Conservation (phyloP, 208 protist genomes). For the Leishmania tropica region DNA sequence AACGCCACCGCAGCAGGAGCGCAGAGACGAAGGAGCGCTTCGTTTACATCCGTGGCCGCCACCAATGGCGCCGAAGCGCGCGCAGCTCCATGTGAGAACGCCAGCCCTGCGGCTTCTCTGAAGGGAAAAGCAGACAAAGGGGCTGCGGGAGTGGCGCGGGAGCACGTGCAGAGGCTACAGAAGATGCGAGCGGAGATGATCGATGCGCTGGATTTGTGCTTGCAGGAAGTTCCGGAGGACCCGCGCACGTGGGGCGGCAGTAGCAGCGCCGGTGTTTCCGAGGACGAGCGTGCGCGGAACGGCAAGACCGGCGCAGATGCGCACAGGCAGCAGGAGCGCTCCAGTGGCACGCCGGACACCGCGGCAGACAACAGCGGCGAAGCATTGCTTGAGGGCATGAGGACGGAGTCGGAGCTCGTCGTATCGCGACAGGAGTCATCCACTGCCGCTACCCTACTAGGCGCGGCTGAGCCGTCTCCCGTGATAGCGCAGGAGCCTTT, state of each 20-base stretch:
- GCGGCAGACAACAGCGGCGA: conserved; percentile 8
- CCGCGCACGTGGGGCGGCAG: conserved; percentile 9
- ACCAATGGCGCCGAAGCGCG: not conserved
- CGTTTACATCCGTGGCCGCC: not conserved
- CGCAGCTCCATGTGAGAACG: not conserved
- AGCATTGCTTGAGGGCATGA: conserved; percentile 1
- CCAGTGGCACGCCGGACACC: not conserved
- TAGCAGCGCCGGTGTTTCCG: not conserved
- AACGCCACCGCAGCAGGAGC: not conserved
- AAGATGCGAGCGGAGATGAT: conserved; percentile 72
- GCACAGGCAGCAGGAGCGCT: not conserved
- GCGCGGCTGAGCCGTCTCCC: conserved; percentile 4
- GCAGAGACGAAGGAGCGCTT: not conserved
- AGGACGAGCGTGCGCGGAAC: conserved; percentile 1
- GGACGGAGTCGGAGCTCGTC: not conserved
- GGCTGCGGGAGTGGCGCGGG: not conserved
- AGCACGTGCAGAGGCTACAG: conserved; percentile 30
- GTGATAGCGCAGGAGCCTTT: not conserved
- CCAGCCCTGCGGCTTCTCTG: no score
- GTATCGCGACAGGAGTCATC: conserved; percentile 14
- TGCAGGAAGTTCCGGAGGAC: conserved; percentile 63
- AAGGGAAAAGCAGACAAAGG: not conserved
- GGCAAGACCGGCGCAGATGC: conserved; percentile 2
- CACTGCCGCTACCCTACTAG: not conserved
- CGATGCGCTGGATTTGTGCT: conserved; percentile 78